Base-by-base conservation (phyloP, 108 stramenopile species). In the Fragilariopsis cylindrus region DNA sequence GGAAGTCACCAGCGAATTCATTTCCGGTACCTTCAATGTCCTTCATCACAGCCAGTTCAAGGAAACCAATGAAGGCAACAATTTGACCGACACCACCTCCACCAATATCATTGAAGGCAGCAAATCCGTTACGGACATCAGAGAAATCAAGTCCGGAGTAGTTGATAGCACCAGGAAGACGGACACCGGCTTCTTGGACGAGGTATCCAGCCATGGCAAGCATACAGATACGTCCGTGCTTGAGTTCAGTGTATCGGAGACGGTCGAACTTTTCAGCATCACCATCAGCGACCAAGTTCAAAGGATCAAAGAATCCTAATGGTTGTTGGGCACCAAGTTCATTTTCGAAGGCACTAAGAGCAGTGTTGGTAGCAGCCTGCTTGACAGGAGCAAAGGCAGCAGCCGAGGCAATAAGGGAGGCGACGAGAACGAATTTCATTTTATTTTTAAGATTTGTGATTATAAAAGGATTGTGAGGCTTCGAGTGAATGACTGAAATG, bases 191-290 rank as follows among this genome's bases (percentile, higher is more conserved):
- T 48, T 77, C 80, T 63, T 77, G 84, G 76, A 86, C 70, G 65
- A 92, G 72, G 70, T 91, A 83, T 41, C 92, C 94, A 62, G 90
- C 81, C 68, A 92, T 81, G 50, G 90, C 96, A 84, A 88, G 84
- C 91, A 77, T 77, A 82, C 49, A 79, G 58, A 88, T 85, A 48
- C 92, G 88, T 65, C 96, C 96, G 88, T 97, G 96, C 93, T 95
- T 95, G 81, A 93, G 76, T 83, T 95, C 94, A 69, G 86, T 89
- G 71, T 88, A 86, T 50, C 93, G 91, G 66, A 91, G 87, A 74
- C 91, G 81, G 69, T 78, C 82, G 77, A 83, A 83, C 73, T 83
- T 83, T 7, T 50, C 82, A 63, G 78, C 72, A 67, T 83, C 73
- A 72, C 77, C 82, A 57, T 83, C 82, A 57, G 78, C 84, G 30